A percentile compares a stretch with the other conserved stretches of the same genome.
phyloP scores from a whole-genome alignment of 208 protist genomes.

The Acanthamoeba castellanii region DNA sequence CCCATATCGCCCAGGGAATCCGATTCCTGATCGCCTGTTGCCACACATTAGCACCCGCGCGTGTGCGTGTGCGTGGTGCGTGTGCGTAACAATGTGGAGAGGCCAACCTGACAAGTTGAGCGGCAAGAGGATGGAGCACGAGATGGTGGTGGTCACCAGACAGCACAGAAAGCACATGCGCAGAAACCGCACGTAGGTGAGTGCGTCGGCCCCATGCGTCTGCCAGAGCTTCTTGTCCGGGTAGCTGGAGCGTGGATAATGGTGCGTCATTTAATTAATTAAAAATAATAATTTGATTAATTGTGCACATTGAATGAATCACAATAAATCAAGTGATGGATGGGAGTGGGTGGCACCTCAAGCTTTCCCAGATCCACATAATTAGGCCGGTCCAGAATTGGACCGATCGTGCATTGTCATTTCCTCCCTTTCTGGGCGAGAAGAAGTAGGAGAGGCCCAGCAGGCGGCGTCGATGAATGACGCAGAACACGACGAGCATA shows the following conservation, averaged over 20 bases:
- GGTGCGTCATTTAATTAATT: not conserved
- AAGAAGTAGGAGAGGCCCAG: slow-evolving; percentile 64
- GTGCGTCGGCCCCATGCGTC: slow-evolving; percentile 47
- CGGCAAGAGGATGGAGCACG: slow-evolving; percentile 45
- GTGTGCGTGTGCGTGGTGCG: not conserved
- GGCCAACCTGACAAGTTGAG: slow-evolving; percentile 56
- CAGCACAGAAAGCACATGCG: slow-evolving; percentile 55
- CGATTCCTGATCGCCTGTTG: not conserved
- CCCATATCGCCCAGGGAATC: slow-evolving; percentile 45
- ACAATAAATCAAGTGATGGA: not conserved
- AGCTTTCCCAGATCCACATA: slow-evolving; percentile 51
- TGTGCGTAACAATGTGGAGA: too few relatives aligned
- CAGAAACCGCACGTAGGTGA: slow-evolving; percentile 65
- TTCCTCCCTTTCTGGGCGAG: slow-evolving; percentile 12
- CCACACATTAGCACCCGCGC: not conserved
- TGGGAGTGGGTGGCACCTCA: slow-evolving; percentile 2
- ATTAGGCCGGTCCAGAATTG: slow-evolving; percentile 67
- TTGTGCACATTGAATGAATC: not conserved
- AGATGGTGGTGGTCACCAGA: slow-evolving; percentile 48
- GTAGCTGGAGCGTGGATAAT: slow-evolving; percentile 2
- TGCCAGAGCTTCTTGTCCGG: slow-evolving; percentile 58
- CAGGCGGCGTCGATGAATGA: slow-evolving; percentile 55
- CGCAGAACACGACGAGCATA: slow-evolving; percentile 14
- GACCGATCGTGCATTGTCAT: slow-evolving; percentile 6
- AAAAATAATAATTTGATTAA: not conserved